Evolutionary conservation across 192 early-diverging fungal genomes (phyloP), one percentile per base, ranked within the genome.

Genomic region (Mycoemilia scoparia): DNA sequence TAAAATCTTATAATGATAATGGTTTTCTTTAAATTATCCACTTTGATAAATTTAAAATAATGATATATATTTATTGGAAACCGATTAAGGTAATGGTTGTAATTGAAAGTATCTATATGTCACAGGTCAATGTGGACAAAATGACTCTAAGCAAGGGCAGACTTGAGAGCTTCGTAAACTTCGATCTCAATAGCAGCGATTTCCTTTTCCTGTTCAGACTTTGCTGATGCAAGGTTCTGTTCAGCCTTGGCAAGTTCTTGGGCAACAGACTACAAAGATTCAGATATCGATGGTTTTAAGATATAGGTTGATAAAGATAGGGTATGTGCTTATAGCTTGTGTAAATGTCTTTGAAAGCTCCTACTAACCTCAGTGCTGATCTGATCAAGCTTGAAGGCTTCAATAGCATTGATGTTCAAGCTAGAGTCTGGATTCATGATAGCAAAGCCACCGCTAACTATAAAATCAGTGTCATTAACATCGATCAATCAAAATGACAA

Each of bases 341-440:
- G n/a, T n/a, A n/a, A n/a, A n/a, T n/a, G n/a, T n/a, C n/a, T n/a
- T n/a, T n/a, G n/a, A n/a, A n/a, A n/a, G n/a, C 31, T 19, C 24
- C 13, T 31, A 12, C 4, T 19, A 8, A 16, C 21, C 50, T 87
- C 83, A 23, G 63, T 34, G 39, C 86, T 84, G 51, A 98, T 64
- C 19, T 95, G 76, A 41, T 87, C 83, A 8, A 98, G 51, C 26
- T 79, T 62, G 52, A 82, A 73, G 19, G 90, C 93, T 66, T 98
- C 93, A 15, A 88, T 64, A 32, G 88, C 93, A 54, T 89, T 95
- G 62, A 98, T 88, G 76, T 96, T 89, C 39, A 95, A 69, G 29
- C 80, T 67, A 8, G 85, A 93, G 64, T 98, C 86, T 32, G 84
- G 76, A 76, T 98, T 91, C 66, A 98, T 79, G 45, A 79, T 74